Base-by-base conservation (phyloP, 495 filamentous ascomycete genomes). In the Hyaloscypha hepaticicola region DNA sequence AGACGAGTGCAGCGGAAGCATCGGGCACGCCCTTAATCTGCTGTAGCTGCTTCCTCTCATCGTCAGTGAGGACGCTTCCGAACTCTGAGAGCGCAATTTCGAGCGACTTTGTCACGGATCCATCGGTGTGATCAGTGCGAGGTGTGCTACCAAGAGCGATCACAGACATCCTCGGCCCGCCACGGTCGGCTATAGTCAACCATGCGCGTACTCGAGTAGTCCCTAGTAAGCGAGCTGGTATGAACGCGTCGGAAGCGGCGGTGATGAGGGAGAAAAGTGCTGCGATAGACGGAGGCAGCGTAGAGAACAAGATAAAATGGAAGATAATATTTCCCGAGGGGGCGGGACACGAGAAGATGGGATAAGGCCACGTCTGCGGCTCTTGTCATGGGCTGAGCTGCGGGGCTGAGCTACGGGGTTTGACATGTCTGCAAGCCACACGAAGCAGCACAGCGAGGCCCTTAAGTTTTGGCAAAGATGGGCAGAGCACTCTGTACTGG, bases 1-100 rank as follows among this genome's bases (percentile, higher is more conserved):
- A 76, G n/a, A 58, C 64, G 25, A 75, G 31, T 28, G 72, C 70
- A 56, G 71, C 70, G 31, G 60, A 63, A 60, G 66, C 67, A 66
- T 76, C 74, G 27, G 75, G 73, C 11, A 59, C 58, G 50, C 58
- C 60, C 38, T 61, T 64, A 48, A 61, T 65, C 22, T 52, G 51
- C 33, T 67, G 52, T 28, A 70, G 69, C 21, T 72, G 58, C 49
- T 51, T 60, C 57, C 61, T 68, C 34, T 75, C 58, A 27, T 72
- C 69, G 22, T 63, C 55, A 19, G 66, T 72, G 55, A 75, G 61
- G 55, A 61, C 28, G 22, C 65, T 57, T 45, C 68, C 34, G 28
- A 75, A 73, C 26, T 65, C 63, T 26, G 55, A 60, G 28, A 65
- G 63, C 5, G 63, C 63, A 33, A 60, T 52, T 65, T 60, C 55